phyloP scores from a whole-genome alignment of 108 stramenopile genomes.

The Cyclotella atomus region DNA sequence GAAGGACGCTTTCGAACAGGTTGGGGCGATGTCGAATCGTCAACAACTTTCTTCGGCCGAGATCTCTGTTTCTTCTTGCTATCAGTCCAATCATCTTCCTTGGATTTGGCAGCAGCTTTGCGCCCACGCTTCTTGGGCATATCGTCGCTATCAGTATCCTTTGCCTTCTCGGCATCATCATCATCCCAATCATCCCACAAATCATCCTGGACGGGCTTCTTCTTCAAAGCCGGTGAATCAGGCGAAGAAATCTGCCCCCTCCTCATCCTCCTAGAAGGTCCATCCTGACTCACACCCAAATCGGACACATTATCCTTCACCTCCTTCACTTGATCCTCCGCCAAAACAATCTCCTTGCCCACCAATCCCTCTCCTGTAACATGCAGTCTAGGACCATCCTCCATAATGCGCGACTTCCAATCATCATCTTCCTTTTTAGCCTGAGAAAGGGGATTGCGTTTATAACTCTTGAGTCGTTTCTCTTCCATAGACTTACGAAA shows the following conservation, averaged over 20 bases:
- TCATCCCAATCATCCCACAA: constrained; percentile 49
- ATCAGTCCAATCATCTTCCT: neutral
- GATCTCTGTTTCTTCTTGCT: constrained; percentile 16
- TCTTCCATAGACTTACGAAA: constrained; percentile 8
- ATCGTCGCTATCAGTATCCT: constrained; percentile 21
- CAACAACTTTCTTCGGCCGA: neutral
- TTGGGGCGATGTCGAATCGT: constrained; percentile 13
- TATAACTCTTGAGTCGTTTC: neutral
- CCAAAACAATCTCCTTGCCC: constrained; percentile 8
- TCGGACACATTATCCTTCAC: neutral
- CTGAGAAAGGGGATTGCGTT: constrained; percentile 8
- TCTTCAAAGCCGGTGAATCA: neutral
- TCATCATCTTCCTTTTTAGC: neutral
- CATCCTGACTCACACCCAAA: constrained; percentile 16
- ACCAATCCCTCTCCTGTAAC: constrained; percentile 12
- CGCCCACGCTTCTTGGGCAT: constrained; percentile 6
- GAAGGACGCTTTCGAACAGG: constrained; percentile 1
- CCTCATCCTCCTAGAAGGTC: neutral
- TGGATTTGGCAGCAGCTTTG: neutral
- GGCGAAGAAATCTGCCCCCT: neutral
- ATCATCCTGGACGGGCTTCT: constrained; percentile 15
- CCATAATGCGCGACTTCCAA: neutral
- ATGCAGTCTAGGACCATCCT: neutral
- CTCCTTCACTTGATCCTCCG: neutral
- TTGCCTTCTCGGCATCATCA: constrained; percentile 8